Conservation (phyloP, 176 grass and related monocot species). For the Saccharum officinarum region DNA sequence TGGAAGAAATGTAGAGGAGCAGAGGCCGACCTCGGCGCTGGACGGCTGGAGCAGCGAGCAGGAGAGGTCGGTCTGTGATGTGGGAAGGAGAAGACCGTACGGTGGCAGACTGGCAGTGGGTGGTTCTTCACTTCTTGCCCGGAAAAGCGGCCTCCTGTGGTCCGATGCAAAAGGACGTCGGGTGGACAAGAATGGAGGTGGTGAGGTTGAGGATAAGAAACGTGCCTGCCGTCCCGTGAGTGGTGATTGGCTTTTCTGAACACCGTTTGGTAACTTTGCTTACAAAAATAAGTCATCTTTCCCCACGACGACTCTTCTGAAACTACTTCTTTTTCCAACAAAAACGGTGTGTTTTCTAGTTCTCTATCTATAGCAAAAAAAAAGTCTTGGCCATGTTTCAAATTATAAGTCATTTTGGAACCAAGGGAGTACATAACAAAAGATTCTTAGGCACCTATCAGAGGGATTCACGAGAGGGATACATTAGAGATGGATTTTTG, state of each 20-base stretch:
- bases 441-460: too few species aligned
- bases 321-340: not conserved
- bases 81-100: too few species aligned
- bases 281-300: not conserved
- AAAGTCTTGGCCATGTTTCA: too few species aligned
- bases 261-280: not conserved
- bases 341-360: not conserved
- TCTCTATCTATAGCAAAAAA: not conserved
- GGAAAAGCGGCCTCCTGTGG: not conserved
- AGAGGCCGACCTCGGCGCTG: too few species aligned
- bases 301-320: not conserved
- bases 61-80: too few species aligned
- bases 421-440: too few species aligned
- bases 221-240: not conserved
- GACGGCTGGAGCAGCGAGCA: too few species aligned
- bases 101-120: too few species aligned
- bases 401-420: too few species aligned
- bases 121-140: too few species aligned
- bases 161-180: not conserved
- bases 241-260: not conserved
- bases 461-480: too few species aligned
- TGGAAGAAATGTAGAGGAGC: not conserved
- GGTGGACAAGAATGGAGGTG: not conserved
- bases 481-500: too few species aligned
- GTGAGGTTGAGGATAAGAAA: not conserved